phyloP scores from a whole-genome alignment of 2,329 filamentous ascomycete species.

The Whalleya microplaca region DNA sequence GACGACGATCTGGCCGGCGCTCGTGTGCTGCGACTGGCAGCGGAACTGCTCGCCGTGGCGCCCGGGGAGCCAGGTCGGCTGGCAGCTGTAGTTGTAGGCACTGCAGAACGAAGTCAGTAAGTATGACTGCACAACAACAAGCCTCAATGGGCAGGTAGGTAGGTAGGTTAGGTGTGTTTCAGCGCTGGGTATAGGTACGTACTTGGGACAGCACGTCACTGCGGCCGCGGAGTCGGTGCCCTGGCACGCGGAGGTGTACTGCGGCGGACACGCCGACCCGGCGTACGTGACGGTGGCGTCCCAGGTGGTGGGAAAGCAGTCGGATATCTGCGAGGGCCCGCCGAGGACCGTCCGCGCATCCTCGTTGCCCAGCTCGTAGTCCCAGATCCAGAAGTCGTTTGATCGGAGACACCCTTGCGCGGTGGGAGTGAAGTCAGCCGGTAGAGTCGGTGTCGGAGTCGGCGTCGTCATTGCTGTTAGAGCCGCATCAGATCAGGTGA shows the following conservation, averaged over 20 bases:
- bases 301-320: constrained; percentile 28
- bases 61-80: background rate
- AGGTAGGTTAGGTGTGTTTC: background rate
- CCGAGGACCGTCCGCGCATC: constrained; percentile 30
- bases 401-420: constrained; percentile 23
- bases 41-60: constrained; percentile 20
- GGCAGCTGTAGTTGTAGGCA: constrained; percentile 18
- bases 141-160: too few species aligned
- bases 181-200: constrained; percentile 9
- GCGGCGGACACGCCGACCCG: constrained; percentile 25
- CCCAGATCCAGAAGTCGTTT: constrained; percentile 31
- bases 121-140: background rate
- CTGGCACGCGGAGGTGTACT: constrained; percentile 30
- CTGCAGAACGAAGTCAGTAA: background rate
- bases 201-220: constrained; percentile 30
- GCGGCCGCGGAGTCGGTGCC: constrained; percentile 4
- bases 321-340: constrained; percentile 29
- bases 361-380: background rate
- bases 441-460: constrained; percentile 21
- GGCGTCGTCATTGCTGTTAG: constrained; percentile 18
- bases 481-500: background rate
- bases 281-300: constrained; percentile 19
- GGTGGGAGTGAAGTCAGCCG: constrained; percentile 16
- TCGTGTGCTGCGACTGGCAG: constrained; percentile 17
- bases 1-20: constrained; percentile 1